Percentiles rank a stretch among this genome's conserved stretches.
phyloP scores from a whole-genome alignment of 257 asterid genomes.

The Solanum sparsipilum region DNA sequence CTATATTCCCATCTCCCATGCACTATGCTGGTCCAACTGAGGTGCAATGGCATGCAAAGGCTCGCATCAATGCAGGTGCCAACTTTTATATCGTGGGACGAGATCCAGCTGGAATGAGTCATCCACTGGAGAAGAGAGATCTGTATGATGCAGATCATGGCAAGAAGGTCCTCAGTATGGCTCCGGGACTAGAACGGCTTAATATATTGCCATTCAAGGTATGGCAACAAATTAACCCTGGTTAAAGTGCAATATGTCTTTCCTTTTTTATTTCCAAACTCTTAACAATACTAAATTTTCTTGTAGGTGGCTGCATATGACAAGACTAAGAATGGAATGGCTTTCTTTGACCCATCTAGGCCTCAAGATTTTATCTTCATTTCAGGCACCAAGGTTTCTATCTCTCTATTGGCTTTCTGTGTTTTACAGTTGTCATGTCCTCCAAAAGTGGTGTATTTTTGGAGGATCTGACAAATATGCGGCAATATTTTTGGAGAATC shows the following conservation, averaged over 20 bases:
- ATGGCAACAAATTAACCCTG: background rate
- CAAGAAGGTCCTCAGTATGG: constrained; percentile 87
- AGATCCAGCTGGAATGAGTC: constrained; percentile 96
- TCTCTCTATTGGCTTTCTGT: background rate
- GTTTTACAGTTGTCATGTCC: background rate
- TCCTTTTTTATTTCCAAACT: background rate
- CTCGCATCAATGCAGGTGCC: constrained; percentile 89
- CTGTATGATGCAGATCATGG: constrained; percentile 93
- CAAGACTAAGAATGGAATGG: constrained; percentile 76
- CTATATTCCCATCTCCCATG: constrained; percentile 97
- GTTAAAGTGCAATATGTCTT: background rate
- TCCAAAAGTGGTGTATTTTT: background rate
- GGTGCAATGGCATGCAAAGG: constrained; percentile 98
- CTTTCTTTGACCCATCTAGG: constrained; percentile 37
- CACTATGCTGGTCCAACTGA: constrained; percentile 97
- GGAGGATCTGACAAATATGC: background rate
- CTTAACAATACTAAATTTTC: background rate
- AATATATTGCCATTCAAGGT: constrained; percentile 90
- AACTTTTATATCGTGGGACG: constrained; percentile 85
- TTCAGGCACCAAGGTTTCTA: background rate
- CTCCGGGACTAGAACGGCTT: constrained; percentile 83
- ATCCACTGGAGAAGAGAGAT: constrained; percentile 79
- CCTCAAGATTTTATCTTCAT: background rate
- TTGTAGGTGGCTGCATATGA: constrained; percentile 91
- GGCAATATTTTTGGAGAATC: background rate